A percentile compares a stretch with the other conserved stretches of the same genome.
Conservation (phyloP, 2,329 filamentous ascomycete species). For the Aspergillus piperis region DNA sequence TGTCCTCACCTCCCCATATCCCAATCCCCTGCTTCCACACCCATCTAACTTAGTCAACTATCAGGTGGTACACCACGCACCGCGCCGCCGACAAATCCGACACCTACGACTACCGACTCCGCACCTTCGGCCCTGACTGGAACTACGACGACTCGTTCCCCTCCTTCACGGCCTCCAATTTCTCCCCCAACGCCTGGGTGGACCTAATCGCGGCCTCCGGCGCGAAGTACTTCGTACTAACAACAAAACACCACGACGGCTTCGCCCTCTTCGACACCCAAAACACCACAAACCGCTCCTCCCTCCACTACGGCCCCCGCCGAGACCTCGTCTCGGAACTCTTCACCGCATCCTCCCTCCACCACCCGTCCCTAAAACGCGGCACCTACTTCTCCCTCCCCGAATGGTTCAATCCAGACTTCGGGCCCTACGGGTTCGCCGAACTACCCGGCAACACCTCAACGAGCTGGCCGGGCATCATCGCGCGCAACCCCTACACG, state of each 20-base stretch:
- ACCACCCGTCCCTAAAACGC: constrained; percentile 48
- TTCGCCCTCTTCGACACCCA: constrained; percentile 49
- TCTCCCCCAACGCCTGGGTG: constrained; percentile 56
- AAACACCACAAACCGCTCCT: constrained; percentile 45
- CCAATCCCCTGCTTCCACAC: no score
- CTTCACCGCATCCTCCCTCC: constrained; percentile 45
- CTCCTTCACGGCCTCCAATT: constrained; percentile 55
- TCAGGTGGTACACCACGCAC: constrained; percentile 52
- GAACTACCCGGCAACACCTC: not conserved
- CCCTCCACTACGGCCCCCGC: constrained; percentile 43
- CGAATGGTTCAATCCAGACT: constrained; percentile 52
- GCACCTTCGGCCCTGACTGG: constrained; percentile 54
- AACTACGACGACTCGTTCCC: constrained; percentile 60
- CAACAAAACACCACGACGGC: constrained; percentile 52
- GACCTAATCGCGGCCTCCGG: constrained; percentile 56
- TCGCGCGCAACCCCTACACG: constrained; percentile 28
- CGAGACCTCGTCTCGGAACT: constrained; percentile 46
- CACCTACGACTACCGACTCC: constrained; percentile 53
- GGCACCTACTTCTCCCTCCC: constrained; percentile 50
- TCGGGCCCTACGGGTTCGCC: constrained; percentile 43
- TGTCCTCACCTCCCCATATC: no score
- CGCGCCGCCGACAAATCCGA: constrained; percentile 45
- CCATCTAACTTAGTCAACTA: not conserved
- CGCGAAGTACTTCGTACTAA: constrained; percentile 51
- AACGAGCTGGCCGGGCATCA: constrained; percentile 4